Percentiles rank a stretch among this genome's conserved stretches.
Conservation (phyloP, 768 basidiomycete genomes). For the Collybia sp. region DNA sequence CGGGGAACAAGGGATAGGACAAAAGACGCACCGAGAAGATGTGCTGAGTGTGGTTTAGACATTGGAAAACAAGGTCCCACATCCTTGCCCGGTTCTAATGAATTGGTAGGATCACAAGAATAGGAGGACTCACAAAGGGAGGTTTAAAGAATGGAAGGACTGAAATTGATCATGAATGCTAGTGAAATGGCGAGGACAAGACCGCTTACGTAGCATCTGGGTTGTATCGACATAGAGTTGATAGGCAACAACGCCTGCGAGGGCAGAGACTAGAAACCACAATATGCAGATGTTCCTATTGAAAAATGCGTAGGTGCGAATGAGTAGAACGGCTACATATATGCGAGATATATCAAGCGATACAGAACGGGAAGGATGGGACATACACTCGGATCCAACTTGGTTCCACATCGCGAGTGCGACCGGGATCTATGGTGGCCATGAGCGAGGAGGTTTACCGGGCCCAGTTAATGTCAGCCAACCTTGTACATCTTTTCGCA, state of each 20-base stretch:
- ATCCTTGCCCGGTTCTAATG: slow-evolving; percentile 21
- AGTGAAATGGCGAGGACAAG: neutral
- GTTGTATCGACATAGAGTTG: slow-evolving; percentile 77
- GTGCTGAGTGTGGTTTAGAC: slow-evolving; percentile 80
- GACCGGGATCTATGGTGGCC: slow-evolving; percentile 58
- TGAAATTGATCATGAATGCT: slow-evolving; percentile 17
- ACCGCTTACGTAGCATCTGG: slow-evolving; percentile 65
- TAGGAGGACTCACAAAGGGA: slow-evolving; percentile 38
- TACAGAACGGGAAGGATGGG: slow-evolving; percentile 3
- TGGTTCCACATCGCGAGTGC: slow-evolving; percentile 86
- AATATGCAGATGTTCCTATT: slow-evolving; percentile 71
- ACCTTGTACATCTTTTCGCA: slow-evolving; percentile 74
- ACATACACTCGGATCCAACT: slow-evolving; percentile 73
- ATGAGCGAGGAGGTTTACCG: too few species aligned
- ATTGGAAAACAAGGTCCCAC: slow-evolving; percentile 74
- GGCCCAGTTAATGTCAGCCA: too few species aligned
- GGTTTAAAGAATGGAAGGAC: slow-evolving; percentile 65
- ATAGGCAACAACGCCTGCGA: slow-evolving; percentile 73
- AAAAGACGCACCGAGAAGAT: slow-evolving; percentile 58
- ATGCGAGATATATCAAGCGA: slow-evolving; percentile 12
- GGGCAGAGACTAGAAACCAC: slow-evolving; percentile 55
- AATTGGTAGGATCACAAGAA: neutral
- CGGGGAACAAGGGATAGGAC: slow-evolving; percentile 1
- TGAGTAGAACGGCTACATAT: slow-evolving; percentile 64
- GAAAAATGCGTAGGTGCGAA: slow-evolving; percentile 84